Evolutionary conservation across 768 basidiomycete genomes (phyloP), one percentile per base, ranked within the genome.

Genomic region (Mycena rosella): DNA sequence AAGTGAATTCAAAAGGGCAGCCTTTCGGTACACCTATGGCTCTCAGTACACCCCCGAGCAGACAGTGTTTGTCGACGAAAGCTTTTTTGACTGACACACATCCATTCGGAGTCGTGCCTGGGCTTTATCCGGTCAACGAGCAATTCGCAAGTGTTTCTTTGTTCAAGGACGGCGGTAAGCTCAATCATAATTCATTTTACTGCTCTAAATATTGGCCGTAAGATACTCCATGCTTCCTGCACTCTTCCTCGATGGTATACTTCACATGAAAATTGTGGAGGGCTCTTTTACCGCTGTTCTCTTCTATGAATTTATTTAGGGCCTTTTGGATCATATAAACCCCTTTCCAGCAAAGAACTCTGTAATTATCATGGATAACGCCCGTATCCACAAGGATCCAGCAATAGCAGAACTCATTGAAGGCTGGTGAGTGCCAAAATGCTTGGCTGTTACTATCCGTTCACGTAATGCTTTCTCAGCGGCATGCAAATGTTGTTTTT

Each of bases 151-250:
- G 30, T 70, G 68, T 47, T 80, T 73, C 58, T 78, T 78, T 71
- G 65, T 78, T n/a, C 67, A 73, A 6, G 78, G 78, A 8, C 54
- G 38, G 55, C 51, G 74, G 78, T 79, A 52, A 3, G 44, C n/a
- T 47, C 5, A 40, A 17, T 5, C 10, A 7, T 20, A 47, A 8
- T n/a, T 53, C 30, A 52, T 34, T 24, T 45, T 56, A 8, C 14
- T 11, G 30, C 13, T 11, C 10, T 32, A 26, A 14, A 2, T 10
- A 34, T 18, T 13, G 18, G n/a, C 32, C 15, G 34, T 1, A 30
- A 76, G 75, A 20, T 82, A 78, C 63, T 82, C 81, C 0, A 65
- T 83, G 5, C 72, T 82, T 0, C 82, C 81, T 6, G 81, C 79
- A 15, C 14, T 82, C 3, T 78, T 77, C 0, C 74, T 80, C 7